Percentiles rank a stretch among this genome's conserved stretches.
Conservation (phyloP, 1,139 yeast genomes). For the Zygosaccharomyces sapae region DNA sequence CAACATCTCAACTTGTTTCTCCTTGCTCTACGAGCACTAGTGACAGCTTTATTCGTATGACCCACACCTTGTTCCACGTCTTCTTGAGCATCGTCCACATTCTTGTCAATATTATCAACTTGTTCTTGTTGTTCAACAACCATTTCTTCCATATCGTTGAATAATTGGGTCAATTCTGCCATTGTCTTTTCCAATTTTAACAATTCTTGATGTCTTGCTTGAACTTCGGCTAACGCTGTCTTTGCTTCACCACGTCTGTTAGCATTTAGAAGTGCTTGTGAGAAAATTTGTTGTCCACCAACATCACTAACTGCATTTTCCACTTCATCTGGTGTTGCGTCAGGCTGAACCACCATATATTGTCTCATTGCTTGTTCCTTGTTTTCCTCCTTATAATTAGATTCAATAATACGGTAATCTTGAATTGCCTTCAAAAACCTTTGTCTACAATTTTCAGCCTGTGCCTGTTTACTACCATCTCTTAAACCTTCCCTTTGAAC, state of each 20-base stretch:
- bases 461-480: constrained; percentile 80
- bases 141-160: constrained; percentile 93
- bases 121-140: constrained; percentile 94
- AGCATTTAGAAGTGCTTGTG: constrained; percentile 86
- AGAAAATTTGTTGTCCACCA: constrained; percentile 86
- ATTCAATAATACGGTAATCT: constrained; percentile 81
- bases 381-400: constrained; percentile 78
- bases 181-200: constrained; percentile 92
- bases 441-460: constrained; percentile 83
- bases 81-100: constrained; percentile 77
- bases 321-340: constrained; percentile 81
- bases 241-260: constrained; percentile 96
- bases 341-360: constrained; percentile 87
- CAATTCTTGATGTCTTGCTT: constrained; percentile 91
- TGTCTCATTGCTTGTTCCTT: constrained; percentile 90
- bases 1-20: constrained; percentile 88
- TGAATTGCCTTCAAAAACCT: constrained; percentile 83
- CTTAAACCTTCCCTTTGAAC: constrained; percentile 68
- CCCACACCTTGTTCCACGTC: constrained; percentile 94
- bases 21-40: constrained; percentile 85
- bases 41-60: constrained; percentile 87
- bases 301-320: constrained; percentile 80
- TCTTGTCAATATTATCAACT: constrained; percentile 76
- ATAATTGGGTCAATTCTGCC: constrained; percentile 91
- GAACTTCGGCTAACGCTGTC: constrained; percentile 92